Evolutionary conservation across 169 alveolate genomes (phyloP).

Genomic region (Eimeria praecox): DNA sequence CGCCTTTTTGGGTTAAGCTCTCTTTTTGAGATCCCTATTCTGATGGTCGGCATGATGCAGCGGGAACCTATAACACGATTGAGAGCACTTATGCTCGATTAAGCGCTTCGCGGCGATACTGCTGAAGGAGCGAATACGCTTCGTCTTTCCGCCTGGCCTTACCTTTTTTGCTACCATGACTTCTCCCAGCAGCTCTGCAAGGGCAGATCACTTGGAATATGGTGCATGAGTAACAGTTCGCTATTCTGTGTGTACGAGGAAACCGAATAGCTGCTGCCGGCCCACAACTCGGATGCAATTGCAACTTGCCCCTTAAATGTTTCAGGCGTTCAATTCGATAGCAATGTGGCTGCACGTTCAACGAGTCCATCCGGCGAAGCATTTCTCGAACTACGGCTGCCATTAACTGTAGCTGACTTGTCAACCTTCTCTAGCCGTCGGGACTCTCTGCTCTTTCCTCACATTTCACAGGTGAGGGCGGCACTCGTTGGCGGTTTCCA

Average conservation of each 20-base stretch:
- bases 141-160: not conserved
- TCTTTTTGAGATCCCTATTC: not conserved
- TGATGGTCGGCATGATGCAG: not conserved
- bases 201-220: not conserved
- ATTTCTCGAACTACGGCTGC: slow-evolving; percentile 68
- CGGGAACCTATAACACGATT: too few relatives aligned
- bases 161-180: not conserved
- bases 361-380: slow-evolving; percentile 37
- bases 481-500: slow-evolving; percentile 62
- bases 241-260: not conserved
- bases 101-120: not conserved
- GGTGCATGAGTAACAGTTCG: not conserved
- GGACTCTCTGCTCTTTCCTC: slow-evolving; percentile 76
- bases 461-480: slow-evolving; percentile 54
- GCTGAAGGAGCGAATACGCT: not conserved
- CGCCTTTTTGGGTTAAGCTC: not conserved
- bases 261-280: not conserved
- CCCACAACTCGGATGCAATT: not conserved
- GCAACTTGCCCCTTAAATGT: not conserved
- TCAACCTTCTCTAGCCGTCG: slow-evolving; percentile 60
- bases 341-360: slow-evolving; percentile 61
- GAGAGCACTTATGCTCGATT: not conserved
- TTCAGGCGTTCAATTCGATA: slow-evolving; percentile 62
- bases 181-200: not conserved
- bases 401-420: slow-evolving; percentile 75